phyloP scores from a whole-genome alignment of 257 asterid species.

The Lavandula angustifolia region DNA sequence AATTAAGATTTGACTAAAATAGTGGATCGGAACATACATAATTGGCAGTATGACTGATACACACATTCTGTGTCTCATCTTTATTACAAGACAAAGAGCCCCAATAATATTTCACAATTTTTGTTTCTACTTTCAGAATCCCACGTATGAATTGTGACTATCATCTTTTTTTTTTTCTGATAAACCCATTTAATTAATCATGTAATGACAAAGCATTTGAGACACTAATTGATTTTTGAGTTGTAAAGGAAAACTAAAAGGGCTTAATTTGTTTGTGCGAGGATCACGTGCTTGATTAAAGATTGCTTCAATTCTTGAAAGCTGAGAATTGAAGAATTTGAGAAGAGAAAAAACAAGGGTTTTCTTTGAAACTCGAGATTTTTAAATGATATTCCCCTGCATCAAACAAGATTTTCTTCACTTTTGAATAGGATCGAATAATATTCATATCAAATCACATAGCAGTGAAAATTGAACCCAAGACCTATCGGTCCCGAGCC shows the following conservation, averaged over 20 bases:
- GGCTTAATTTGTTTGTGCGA: too few species aligned
- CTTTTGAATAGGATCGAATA: too few species aligned
- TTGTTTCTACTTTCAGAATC: slow-evolving; percentile 34
- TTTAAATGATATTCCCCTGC: neutral
- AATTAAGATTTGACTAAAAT: slow-evolving; percentile 40
- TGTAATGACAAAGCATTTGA: too few species aligned
- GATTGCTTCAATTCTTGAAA: slow-evolving; percentile 25
- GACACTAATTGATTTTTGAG: neutral
- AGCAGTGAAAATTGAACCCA: too few species aligned
- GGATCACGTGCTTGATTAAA: slow-evolving; percentile 20
- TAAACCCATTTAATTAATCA: too few species aligned
- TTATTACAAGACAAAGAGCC: slow-evolving; percentile 20
- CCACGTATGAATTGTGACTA: slow-evolving; percentile 30
- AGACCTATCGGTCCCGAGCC: too few species aligned
- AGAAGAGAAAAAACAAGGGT: slow-evolving; percentile 9
- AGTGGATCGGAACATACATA: slow-evolving; percentile 38
- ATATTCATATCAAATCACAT: too few species aligned
- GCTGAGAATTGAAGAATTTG: slow-evolving; percentile 13
- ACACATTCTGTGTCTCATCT: slow-evolving; percentile 28
- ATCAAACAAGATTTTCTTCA: slow-evolving; percentile 22
- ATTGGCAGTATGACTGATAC: slow-evolving; percentile 45
- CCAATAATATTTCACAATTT: slow-evolving; percentile 9
- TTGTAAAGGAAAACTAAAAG: neutral
- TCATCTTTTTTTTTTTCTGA: neutral
- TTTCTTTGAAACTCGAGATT: neutral